Base-by-base conservation (phyloP, 371 early-diverging fungal genomes). In the Vairimorpha necatrix region DNA sequence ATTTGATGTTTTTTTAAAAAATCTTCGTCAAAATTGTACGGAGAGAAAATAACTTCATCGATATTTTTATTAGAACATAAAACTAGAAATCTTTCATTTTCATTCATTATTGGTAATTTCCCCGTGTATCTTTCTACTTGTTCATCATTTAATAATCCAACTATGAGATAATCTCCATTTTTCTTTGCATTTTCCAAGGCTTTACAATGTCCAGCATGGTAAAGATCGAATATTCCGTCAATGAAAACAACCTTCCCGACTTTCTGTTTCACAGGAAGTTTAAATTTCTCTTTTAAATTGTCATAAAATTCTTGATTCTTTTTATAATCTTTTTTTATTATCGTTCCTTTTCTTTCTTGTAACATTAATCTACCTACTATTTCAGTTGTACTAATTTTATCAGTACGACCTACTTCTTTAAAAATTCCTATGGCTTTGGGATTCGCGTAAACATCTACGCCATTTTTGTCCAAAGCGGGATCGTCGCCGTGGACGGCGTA, bases 401-500 rank as follows among this genome's bases (percentile, higher is more conserved):
- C 87, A 0, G 94, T 95, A 75, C 94, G 89, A 85, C 91, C 92
- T 86, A 92, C 93, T 83, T 93, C 93, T 77, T 84, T 53, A 20
- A 80, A 79, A 16, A 67, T 72, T 16, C 65, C 71, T 39, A 32
- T 50, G 34, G 90, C 90, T 84, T 94, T 95, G 66, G 92, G 93
- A 11, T 88, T 88, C 84, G 89, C 89, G 81, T 95, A 95, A 83
- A 93, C 93, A 85, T 95, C 95, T 6, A 91, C 89, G 4, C 94
- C 94, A 82, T 94, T 93, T 13, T 92, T 91, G 83, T 90, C 87
- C 9, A 93, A 92, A 38, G 93, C 92, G 74, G 92, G 91, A 84
- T 94, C 95, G 76, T 94, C 93, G 22, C 94, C 94, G 75, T 95
- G 95, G 0, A 93, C 93, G 77, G 92, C 92, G 79, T 90, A 91